Evolutionary conservation across 805 yeast species (phyloP), one percentile per base, ranked within the genome.

Genomic region (Saccharomycopsis amapae): DNA sequence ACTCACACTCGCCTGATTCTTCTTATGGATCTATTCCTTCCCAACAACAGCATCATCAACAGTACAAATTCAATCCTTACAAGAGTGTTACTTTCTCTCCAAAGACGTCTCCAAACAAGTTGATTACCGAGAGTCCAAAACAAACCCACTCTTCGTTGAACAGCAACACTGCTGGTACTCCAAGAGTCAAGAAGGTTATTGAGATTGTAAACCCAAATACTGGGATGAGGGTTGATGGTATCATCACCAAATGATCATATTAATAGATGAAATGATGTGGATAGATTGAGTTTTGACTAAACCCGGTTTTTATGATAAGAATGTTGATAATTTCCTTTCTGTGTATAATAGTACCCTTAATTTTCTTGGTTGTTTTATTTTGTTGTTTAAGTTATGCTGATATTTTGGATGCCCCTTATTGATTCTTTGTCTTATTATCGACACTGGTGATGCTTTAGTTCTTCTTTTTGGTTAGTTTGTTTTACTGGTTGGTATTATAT

Each of bases 131-230:
- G 5, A 35, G 39, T 35, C 39, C 39, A 7, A 22, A 31, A 5
- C 20, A 4, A 18, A 18, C 26, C 24, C 25, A 30, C 10, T 10
- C 24, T 5, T 10, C 12, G 9, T 19, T 44, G n/a, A 24, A n/a
- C 15, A 31, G 41, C n/a, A 30, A 35, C 22, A 24, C 28, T 17
- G 17, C 5, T 9, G 13, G 9, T 17, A 37, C 51, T 26, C 46
- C 43, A 7, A 34, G 42, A 15, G 42, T 31, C 19, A 44, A 44
- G 33, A 49, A 49, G 30, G 40, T 41, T 20, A 34, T 49, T 37
- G 52, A 49, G 37, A 49, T 49, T 31, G 46, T 49, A 20, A 44
- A 49, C 36, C 52, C 52, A 17, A 37, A 23, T 19, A 49, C 52
- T 17, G 49, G 52, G 13, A 19, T 45, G 38, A 34, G 51, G 17